Base-by-base conservation (phyloP, 192 early-diverging fungal genomes). In the Podila epigama region DNA sequence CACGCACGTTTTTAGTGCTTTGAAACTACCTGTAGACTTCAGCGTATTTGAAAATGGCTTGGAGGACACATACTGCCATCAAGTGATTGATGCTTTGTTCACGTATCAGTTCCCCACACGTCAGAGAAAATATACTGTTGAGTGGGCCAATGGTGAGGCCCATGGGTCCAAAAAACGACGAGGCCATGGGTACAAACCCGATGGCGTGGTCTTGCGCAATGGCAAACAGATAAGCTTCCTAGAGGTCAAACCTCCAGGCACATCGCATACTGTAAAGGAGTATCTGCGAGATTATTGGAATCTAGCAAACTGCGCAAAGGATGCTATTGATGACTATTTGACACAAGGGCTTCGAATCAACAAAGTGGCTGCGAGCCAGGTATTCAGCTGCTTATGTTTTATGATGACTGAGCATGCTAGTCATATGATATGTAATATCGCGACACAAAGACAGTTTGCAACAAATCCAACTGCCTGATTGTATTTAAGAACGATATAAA, bases 211-310 rank as follows among this genome's bases (percentile, higher is more conserved):
- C 61, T 36, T 10, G 22, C 28, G n/a, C 18, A 5, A 63, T 63
- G 32, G 61, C 15, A 6, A 28, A 35, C 62, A 64, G 22, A 64
- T 64, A 8, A 35, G n/a, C 15, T 64, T 64, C 11, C 22, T 64
- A 28, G 62, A 64, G 27, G 32, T 64, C 4, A 64, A 64, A 48
- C 62, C 50, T 28, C 62, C 62, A 18, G 62, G 62, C 22, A 39
- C 25, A 16, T 39, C 35, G 37, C 63, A 66, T 42, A 63, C 63
- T 42, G 37, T 44, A 7, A 66, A 28, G n/a, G 63, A 56, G 40
- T 66, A 66, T 29, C 63, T 56, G 7, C 40, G 39, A 9, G 63
- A 66, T 40, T 56, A 57, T 66, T 66, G 53, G 63, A 66, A 66
- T 18, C 18, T 66, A 27, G 37, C 52, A n/a, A 56, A 66, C 40